Evolutionary conservation across 352 stramenopile species (phyloP).

Genomic region (Globisporangium cederbergense): DNA sequence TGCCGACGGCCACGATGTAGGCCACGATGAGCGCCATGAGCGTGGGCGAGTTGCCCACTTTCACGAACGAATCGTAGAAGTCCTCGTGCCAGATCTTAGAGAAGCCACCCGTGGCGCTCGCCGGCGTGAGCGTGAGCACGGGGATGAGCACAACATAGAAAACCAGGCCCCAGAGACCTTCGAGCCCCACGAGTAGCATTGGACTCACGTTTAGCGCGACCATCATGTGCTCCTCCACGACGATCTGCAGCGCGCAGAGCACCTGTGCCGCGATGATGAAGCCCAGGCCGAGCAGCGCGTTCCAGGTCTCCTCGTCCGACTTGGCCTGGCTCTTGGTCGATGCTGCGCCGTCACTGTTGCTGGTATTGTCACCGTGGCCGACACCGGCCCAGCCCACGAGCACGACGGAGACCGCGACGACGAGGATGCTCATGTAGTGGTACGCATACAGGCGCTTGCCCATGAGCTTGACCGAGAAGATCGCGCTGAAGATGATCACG

Average conservation of each 20-base stretch:
- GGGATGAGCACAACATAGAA: slow-evolving; percentile 74
- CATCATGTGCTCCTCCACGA: slow-evolving; percentile 90
- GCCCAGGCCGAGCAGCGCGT: slow-evolving; percentile 62
- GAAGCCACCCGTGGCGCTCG: slow-evolving; percentile 34
- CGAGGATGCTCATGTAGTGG: slow-evolving; percentile 81
- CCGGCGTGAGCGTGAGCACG: slow-evolving; percentile 60
- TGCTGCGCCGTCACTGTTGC: background rate
- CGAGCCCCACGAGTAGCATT: slow-evolving; percentile 84
- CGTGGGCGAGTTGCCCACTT: slow-evolving; percentile 64
- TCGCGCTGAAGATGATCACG: slow-evolving; percentile 89
- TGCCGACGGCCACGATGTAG: slow-evolving; percentile 73
- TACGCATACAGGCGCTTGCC: slow-evolving; percentile 78
- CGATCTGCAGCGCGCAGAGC: slow-evolving; percentile 84
- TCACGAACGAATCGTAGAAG: slow-evolving; percentile 74
- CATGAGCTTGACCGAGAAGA: slow-evolving; percentile 84
- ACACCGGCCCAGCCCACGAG: slow-evolving; percentile 72
- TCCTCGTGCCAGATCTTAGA: slow-evolving; percentile 81
- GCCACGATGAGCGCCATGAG: slow-evolving; percentile 52
- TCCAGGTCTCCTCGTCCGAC: slow-evolving; percentile 23
- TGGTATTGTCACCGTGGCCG: slow-evolving; percentile 23
- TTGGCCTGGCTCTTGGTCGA: slow-evolving; percentile 18
- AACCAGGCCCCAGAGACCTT: slow-evolving; percentile 84
- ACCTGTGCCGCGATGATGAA: slow-evolving; percentile 83
- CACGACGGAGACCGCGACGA: slow-evolving; percentile 67
- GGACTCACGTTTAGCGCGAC: slow-evolving; percentile 75